These are phyloP conservation scores for Serendipita sp. DNA, from an alignment of 768 basidiomycete genomes.

Conservation along the genomic window DNA sequence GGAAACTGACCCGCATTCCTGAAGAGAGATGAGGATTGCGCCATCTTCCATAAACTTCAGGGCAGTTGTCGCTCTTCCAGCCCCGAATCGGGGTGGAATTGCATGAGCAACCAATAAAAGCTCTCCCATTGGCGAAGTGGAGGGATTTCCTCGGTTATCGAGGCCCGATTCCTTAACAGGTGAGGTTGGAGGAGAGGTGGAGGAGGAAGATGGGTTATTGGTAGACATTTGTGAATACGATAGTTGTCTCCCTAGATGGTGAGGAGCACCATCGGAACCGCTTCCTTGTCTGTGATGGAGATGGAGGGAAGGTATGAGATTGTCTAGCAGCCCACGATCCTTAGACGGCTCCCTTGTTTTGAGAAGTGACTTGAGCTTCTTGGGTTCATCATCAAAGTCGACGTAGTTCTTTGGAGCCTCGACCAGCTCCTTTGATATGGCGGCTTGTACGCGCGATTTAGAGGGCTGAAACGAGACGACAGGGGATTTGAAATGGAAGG, in stretches of 20 bases:
- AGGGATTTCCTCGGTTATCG: constrained; percentile 14
- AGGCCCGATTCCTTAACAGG: constrained; percentile 12
- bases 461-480: constrained; percentile 22
- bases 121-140: constrained; percentile 18
- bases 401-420: constrained; percentile 68
- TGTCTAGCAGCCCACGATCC: constrained; percentile 22
- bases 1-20: constrained; percentile 46
- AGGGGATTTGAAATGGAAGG: constrained; percentile 1
- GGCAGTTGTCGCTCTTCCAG: constrained; percentile 28
- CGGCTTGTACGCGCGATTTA: constrained; percentile 53
- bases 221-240: constrained; percentile 23
- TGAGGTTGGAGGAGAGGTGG: constrained; percentile 26
- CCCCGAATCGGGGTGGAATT: constrained; percentile 32
- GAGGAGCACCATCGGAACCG: not conserved
- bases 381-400: constrained; percentile 69
- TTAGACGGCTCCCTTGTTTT: constrained; percentile 33
- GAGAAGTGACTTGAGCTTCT: constrained; percentile 57
- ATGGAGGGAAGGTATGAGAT: constrained; percentile 15
- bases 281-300: not conserved
- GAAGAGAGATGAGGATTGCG: constrained; percentile 35
- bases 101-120: constrained; percentile 22
- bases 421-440: constrained; percentile 48
- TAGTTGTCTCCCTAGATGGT: not conserved
- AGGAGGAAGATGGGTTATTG: constrained; percentile 27
- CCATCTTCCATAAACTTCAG: constrained; percentile 31